Evolutionary conservation across 164 flowering plant species (phyloP).

Genomic region (Dillenia turbinata): DNA sequence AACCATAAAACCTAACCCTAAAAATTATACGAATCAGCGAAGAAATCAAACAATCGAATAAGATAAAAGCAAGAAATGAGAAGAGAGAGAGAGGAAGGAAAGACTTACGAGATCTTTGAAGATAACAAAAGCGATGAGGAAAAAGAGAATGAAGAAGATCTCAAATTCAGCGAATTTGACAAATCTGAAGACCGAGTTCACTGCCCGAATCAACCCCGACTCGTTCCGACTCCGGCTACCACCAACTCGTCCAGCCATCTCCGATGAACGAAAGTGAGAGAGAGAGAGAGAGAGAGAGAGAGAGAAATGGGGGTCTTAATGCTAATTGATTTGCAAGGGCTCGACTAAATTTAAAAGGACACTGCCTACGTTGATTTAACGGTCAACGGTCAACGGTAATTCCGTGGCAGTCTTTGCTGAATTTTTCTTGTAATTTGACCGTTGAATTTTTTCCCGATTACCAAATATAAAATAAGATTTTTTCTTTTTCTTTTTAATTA

Average conservation of each 20-base stretch:
- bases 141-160: constrained; percentile 78
- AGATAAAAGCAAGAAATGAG: background rate
- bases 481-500: too few species aligned
- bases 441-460: too few species aligned
- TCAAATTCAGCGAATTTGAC: constrained; percentile 76
- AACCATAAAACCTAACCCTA: too few species aligned
- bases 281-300: background rate
- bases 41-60: too few species aligned
- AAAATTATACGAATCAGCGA: too few species aligned
- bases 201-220: constrained; percentile 40
- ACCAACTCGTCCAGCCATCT: constrained; percentile 17
- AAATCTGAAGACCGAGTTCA: constrained; percentile 47
- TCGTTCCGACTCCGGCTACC: constrained; percentile 21
- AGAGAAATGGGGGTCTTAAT: background rate
- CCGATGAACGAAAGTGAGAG: background rate
- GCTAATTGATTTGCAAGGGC: too few species aligned
- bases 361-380: too few species aligned
- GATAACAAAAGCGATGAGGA: constrained; percentile 65
- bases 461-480: too few species aligned
- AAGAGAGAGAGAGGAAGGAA: constrained; percentile 4
- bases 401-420: too few species aligned
- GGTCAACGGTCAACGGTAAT: too few species aligned
- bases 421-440: too few species aligned
- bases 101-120: constrained; percentile 81
- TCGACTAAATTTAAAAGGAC: too few species aligned